Conservation (phyloP, 345 rosid species). For the Heritiera fomes region DNA sequence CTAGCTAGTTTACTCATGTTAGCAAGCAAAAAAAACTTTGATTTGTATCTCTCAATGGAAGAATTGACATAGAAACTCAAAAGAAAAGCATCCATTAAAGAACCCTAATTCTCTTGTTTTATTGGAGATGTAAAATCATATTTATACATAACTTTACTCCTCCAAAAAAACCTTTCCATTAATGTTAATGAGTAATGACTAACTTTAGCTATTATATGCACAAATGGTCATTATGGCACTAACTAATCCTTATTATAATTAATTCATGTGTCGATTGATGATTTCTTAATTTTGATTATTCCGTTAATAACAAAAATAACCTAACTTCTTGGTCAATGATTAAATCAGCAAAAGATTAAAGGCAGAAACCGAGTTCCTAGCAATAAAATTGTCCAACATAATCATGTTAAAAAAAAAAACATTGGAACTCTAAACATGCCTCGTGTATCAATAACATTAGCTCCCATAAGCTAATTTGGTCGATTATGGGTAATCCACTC, state of each 20-base stretch:
- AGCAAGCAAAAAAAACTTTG: neutral
- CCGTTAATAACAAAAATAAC: constrained; percentile 22
- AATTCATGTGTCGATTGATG: neutral
- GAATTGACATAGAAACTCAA: neutral
- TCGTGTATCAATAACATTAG: constrained; percentile 9
- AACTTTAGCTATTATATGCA: neutral
- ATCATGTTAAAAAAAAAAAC: neutral
- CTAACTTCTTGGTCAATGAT: neutral
- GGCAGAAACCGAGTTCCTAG: constrained; percentile 2
- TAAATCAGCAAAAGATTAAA: neutral
- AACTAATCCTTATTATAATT: neutral
- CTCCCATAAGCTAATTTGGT: neutral
- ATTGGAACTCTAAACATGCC: neutral
- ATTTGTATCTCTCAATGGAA: neutral
- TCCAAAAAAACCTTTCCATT: neutral
- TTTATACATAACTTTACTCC: neutral
- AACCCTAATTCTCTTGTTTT: neutral
- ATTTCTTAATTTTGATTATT: neutral
- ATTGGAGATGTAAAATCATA: neutral
- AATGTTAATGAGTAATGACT: constrained; percentile 6
- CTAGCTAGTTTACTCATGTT: neutral
- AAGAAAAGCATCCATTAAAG: neutral
- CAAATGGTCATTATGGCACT: neutral
- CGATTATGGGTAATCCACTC: constrained; percentile 24
- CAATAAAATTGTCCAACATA: constrained; percentile 3